phyloP scores from a whole-genome alignment of 2,329 filamentous ascomycete genomes.

The Phaeosphaeria sp. region DNA sequence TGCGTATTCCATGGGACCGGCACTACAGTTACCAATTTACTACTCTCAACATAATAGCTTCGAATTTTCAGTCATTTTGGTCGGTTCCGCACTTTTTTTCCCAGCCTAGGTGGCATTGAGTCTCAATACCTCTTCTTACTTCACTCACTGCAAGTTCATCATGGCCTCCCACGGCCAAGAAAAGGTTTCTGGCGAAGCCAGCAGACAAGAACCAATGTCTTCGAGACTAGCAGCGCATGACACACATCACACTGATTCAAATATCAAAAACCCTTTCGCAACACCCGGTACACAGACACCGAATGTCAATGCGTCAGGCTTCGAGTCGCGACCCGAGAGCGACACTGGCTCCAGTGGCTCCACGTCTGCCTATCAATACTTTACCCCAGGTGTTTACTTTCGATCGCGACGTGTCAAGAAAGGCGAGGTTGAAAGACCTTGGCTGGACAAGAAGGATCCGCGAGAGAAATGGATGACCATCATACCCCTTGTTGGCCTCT shows the following conservation, averaged over 20 bases:
- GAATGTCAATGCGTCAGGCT: constrained; percentile 4
- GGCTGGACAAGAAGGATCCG: constrained; percentile 74
- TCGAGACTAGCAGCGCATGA: constrained; percentile 10
- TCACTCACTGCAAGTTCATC: neutral
- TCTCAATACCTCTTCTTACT: neutral
- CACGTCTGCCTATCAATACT: constrained; percentile 14
- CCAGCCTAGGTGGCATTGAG: neutral
- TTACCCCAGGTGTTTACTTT: constrained; percentile 57
- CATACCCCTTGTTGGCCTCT: constrained; percentile 74
- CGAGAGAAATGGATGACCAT: constrained; percentile 89
- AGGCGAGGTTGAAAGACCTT: constrained; percentile 76
- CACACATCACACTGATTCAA: constrained; percentile 9
- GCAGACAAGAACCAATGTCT: constrained; percentile 3
- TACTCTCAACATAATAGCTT: neutral
- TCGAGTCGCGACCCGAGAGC: constrained; percentile 15
- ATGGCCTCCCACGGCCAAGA: neutral
- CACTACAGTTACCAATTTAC: neutral
- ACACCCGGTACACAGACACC: constrained; percentile 20
- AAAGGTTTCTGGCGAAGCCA: neutral
- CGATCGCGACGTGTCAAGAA: constrained; percentile 76
- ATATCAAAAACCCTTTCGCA: constrained; percentile 19
- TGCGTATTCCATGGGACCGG: neutral
- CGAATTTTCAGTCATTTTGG: neutral
- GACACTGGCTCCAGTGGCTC: constrained; percentile 7
- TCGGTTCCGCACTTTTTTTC: neutral